These are phyloP conservation scores for Cornus suecica DNA, from an alignment of 148 eudicot species.

Conservation along the genomic window DNA sequence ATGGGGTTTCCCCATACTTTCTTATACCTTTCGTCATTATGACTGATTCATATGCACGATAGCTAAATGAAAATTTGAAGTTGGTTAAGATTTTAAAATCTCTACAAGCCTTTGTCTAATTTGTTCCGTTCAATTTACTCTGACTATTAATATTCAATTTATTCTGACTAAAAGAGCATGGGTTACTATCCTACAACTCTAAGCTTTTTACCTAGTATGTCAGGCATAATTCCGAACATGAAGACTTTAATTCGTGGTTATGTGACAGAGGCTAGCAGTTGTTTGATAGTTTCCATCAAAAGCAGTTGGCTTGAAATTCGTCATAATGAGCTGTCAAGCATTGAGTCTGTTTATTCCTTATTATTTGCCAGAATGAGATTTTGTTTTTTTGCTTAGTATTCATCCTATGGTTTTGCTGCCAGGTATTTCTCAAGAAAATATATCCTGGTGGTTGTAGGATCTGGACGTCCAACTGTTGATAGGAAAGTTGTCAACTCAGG, in stretches of 20 bases:
- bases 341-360: background rate
- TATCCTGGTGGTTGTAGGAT: constrained; percentile 44
- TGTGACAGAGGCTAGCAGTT: background rate
- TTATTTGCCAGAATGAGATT: background rate
- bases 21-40: too few relatives aligned
- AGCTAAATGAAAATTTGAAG: too few relatives aligned
- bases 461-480: constrained; percentile 56
- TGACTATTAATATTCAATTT: too few relatives aligned
- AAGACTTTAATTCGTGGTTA: background rate
- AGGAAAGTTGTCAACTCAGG: constrained; percentile 71
- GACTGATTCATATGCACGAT: too few relatives aligned
- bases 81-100: too few relatives aligned
- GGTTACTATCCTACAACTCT: too few relatives aligned
- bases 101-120: too few relatives aligned
- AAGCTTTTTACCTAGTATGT: background rate
- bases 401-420: background rate
- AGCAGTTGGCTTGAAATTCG: background rate
- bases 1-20: too few relatives aligned
- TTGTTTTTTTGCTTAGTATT: background rate
- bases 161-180: too few relatives aligned
- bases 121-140: too few relatives aligned
- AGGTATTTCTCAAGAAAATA: constrained; percentile 51
- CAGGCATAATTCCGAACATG: background rate
- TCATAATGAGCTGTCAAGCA: background rate
- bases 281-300: background rate